A percentile compares a stretch with the other conserved stretches of the same genome.
phyloP scores from a whole-genome alignment of 108 stramenopile species.

The Cyclotella kingstonii region DNA sequence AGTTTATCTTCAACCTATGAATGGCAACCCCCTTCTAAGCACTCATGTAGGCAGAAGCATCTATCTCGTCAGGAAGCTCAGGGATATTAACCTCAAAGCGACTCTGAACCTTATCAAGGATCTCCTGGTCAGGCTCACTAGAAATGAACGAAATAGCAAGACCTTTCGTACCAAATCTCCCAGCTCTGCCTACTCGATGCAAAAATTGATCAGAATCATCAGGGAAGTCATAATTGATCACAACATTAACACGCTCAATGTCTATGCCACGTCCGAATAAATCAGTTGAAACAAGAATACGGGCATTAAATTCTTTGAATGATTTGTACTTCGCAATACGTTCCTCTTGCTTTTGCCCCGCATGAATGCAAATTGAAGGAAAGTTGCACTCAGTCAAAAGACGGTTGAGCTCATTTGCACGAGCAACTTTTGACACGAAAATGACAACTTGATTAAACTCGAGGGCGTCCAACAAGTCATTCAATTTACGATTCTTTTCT shows the following conservation, averaged over 20 bases:
- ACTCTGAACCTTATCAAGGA: conserved; percentile 92
- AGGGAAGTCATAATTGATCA: conserved; percentile 99
- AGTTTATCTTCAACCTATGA: too few relatives aligned
- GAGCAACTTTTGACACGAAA: conserved; percentile 97
- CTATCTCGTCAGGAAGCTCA: conserved; percentile 97
- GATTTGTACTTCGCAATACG: conserved; percentile 95
- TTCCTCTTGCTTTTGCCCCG: conserved; percentile 95
- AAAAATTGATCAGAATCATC: conserved; percentile 97
- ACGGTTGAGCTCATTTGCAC: conserved; percentile 89
- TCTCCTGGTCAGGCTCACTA: conserved; percentile 90
- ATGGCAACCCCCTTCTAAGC: conserved; percentile 46
- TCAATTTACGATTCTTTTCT: conserved; percentile 99
- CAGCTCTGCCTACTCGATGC: conserved; percentile 98
- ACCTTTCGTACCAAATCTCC: conserved; percentile 99
- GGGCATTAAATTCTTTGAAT: conserved; percentile 98
- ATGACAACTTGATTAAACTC: conserved; percentile 99
- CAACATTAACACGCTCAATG: conserved; percentile 99
- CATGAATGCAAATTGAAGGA: conserved; percentile 98
- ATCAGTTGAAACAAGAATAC: conserved; percentile 98
- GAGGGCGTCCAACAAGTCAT: conserved; percentile 96
- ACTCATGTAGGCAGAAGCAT: conserved; percentile 94
- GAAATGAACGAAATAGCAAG: conserved; percentile 98
- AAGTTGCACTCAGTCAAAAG: conserved; percentile 99
- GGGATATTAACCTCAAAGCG: conserved; percentile 99
- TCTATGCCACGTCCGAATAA: conserved; percentile 99